These are phyloP conservation scores for Orbilia brochopaga DNA, from an alignment of 2,329 filamentous ascomycete species.

Conservation along the genomic window DNA sequence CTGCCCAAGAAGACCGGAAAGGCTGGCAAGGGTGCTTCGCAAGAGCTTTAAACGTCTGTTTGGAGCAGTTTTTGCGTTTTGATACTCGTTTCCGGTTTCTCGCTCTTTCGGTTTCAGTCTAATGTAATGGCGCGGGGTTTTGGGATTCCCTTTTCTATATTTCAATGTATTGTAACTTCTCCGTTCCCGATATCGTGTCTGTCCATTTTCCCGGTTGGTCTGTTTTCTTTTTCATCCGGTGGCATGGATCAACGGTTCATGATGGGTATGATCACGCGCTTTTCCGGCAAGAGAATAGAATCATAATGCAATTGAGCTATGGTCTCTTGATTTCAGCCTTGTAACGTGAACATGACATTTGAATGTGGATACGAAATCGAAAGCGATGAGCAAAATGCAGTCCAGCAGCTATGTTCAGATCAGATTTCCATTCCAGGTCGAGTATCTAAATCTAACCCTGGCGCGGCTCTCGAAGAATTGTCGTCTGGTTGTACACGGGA, in stretches of 20 bases:
- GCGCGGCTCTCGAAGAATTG: background rate
- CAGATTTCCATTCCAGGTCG: no score
- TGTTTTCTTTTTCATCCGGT: slow-evolving; percentile 27
- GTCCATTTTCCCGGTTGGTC: slow-evolving; percentile 42
- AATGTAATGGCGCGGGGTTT: slow-evolving; percentile 52
- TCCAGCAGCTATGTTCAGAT: no score
- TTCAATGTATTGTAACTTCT: slow-evolving; percentile 51
- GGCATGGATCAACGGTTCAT: slow-evolving; percentile 43
- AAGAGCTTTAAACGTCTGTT: slow-evolving; percentile 80
- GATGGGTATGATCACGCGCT: slow-evolving; percentile 48
- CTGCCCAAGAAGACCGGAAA: slow-evolving; percentile 99
- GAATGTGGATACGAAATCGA: background rate
- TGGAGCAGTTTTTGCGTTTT: slow-evolving; percentile 51
- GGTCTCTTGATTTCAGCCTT: slow-evolving; percentile 1
- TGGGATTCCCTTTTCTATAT: slow-evolving; percentile 49
- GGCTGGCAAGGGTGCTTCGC: slow-evolving; percentile 87
- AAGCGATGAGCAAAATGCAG: background rate
- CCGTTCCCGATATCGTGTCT: slow-evolving; percentile 42
- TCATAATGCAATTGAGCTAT: slow-evolving; percentile 14
- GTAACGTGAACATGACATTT: slow-evolving; percentile 1
- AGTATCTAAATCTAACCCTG: no score
- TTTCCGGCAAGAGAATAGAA: slow-evolving; percentile 23
- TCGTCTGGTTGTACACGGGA: slow-evolving; percentile 26
- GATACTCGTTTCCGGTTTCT: slow-evolving; percentile 36
- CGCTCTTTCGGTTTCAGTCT: slow-evolving; percentile 37